Conservation (phyloP, 2,329 filamentous ascomycete species). For the Boeremia lycopersici region DNA sequence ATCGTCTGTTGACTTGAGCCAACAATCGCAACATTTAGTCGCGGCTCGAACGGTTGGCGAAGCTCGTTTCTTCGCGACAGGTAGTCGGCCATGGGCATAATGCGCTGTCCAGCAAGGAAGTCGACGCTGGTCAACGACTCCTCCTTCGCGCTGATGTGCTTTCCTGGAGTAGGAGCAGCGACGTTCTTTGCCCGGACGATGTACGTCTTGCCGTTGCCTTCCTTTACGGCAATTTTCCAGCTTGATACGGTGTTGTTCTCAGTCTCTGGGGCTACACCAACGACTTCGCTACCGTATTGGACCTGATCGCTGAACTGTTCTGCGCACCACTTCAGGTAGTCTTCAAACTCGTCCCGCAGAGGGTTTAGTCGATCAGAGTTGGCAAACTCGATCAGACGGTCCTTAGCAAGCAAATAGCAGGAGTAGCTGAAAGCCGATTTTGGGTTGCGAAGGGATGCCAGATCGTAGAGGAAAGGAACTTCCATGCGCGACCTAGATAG, state of each 20-base stretch:
- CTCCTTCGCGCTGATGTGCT: conserved; percentile 19
- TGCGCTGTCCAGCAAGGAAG: conserved; percentile 42
- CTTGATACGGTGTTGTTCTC: conserved; percentile 23
- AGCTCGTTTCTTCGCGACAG: conserved; percentile 38
- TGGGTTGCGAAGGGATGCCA: conserved; percentile 45
- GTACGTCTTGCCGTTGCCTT: conserved; percentile 30
- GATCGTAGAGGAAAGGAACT: conserved; percentile 43
- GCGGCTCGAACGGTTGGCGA: conserved; percentile 34
- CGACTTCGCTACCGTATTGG: conserved; percentile 39
- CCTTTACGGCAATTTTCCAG: conserved; percentile 40
- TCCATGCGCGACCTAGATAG: conserved; percentile 44
- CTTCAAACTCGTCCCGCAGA: conserved; percentile 47
- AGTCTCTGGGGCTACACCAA: conserved; percentile 36
- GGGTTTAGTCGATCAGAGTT: conserved; percentile 47
- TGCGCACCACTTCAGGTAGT: conserved; percentile 47
- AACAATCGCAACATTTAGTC: conserved; percentile 39
- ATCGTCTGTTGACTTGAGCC: conserved; percentile 36
- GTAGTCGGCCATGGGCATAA: conserved; percentile 43
- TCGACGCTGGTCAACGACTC: conserved; percentile 32
- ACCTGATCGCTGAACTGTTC: conserved; percentile 42
- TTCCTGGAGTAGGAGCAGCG: conserved; percentile 33
- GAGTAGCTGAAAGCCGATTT: conserved; percentile 43
- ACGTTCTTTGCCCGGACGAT: conserved; percentile 36
- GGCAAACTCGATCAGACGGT: conserved; percentile 43
- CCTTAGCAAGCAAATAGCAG: conserved; percentile 41